Evolutionary conservation across 257 asterid species (phyloP), one percentile per base, ranked within the genome.

Genomic region (Fraxinus quadrangulata): DNA sequence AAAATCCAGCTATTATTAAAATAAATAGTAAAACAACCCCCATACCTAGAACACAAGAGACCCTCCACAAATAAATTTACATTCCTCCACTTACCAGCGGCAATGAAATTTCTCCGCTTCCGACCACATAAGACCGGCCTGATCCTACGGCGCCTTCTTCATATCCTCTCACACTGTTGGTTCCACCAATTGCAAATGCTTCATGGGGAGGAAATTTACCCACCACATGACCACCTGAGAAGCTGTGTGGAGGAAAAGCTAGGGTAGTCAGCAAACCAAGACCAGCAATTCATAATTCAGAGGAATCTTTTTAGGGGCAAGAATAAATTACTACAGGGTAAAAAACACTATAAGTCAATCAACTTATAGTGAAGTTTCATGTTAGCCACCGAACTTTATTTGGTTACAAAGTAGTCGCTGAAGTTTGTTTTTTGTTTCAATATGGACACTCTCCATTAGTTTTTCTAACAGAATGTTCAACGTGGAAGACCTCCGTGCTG

Each of bases 141-240:
- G 99, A 92, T 78, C 97, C 98, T 81, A 95, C 97, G 6, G 92
- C 90, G 28, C 98, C 99, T 89, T 95, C 99, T 85, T 95, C 99
- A 77, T 95, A 95, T 74, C 99, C 98, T 78, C 99, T 88, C 67
- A 95, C 99, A 54, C 98, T 90, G 78, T 95, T 93, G 72, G 97
- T 93, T 75, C 99, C 99, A 81, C 99, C 99, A 82, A 95, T 88
- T 26, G 94, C 97, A 84, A 95, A 93, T 75, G 99, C 99, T 85
- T 95, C 98, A 69, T 95, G 98, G 11, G 98, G 99, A 33, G 99
- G 99, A 74, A 95, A 95, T 65, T 93, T 93, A 77, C 99, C 99
- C 67, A 84, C 83, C 78, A 93, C 92, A 70, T 86, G 96, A 70
- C 99, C 99, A 49, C 98, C 97, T 63, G 97, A 95, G 77, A 89